Base-by-base conservation (phyloP, 306 rosid species). In the Clitoria ternatea region DNA sequence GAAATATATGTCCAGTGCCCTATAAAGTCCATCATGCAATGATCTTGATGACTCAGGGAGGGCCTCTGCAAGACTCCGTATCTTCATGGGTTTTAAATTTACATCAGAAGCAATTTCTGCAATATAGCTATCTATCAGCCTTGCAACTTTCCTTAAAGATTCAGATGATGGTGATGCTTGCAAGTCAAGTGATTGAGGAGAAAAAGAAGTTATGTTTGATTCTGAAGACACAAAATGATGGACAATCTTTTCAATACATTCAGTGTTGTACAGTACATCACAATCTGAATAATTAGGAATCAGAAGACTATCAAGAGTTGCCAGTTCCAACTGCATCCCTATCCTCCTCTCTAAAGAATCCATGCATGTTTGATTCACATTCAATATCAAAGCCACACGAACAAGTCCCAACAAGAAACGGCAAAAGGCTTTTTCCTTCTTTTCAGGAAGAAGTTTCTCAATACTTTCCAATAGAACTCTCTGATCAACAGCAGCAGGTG, bases 321-420 rank as follows among this genome's bases (percentile, higher is more conserved):
- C 97, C 42, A 88, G 68, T 77, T 93, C 98, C 78, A 93, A 77
- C 75, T 93, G 98, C 92, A 77, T 81, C 52, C 98, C 98, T 75
- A 90, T 84, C 79, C 98, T 90, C 82, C 74, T 81, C 86, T 90
- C 92, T 27, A 93, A 69, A 44, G 94, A 86, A 19, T 88, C 90
- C 84, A 56, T 75, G 83, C 92, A 93, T 2, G 78, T 24, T 79
- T 78, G 81, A 70, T 52, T 68, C 23, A 80, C 97, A 32, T 86
- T 90, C 69, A 93, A 77, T 77, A 93, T 93, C 77, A 85, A 85
- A 32, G 90, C 88, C 57, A 93, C 97, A 23, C 98, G 92, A 53
- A 93, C 96, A 74, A 93, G 97, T 59, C 97, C 98, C 19, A 93
- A 78, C 27, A 93, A 48, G 83, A 93, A 93, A 30, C 87, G 90